A percentile compares a stretch with the other conserved stretches of the same genome.
Conservation (phyloP, 2,329 filamentous ascomycete species). For the Raffaelea albimanens region DNA sequence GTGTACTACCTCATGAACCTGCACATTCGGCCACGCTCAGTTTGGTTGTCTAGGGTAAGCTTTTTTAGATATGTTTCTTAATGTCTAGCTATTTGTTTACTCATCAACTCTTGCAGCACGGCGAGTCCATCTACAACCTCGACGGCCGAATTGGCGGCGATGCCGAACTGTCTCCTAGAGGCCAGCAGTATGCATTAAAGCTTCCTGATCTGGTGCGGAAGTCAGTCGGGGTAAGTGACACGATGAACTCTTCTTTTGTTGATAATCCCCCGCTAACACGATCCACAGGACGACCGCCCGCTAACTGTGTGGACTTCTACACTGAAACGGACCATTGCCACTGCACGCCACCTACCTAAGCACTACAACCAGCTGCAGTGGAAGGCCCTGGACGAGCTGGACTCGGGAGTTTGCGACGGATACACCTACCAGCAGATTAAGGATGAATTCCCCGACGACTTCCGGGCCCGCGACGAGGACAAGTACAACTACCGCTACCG, state of each 20-base stretch:
- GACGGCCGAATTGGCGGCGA: slow-evolving; percentile 89
- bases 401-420: slow-evolving; percentile 92
- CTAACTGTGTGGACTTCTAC: slow-evolving; percentile 56
- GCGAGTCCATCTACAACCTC: slow-evolving; percentile 88
- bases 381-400: slow-evolving; percentile 96
- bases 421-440: slow-evolving; percentile 95
- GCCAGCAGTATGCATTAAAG: slow-evolving; percentile 76
- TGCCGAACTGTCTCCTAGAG: slow-evolving; percentile 74
- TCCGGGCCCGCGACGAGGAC: slow-evolving; percentile 89
- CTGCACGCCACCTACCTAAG: slow-evolving; percentile 68
- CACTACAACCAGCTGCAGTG: slow-evolving; percentile 93
- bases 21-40: slow-evolving; percentile 90
- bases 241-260: not conserved
- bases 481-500: slow-evolving; percentile 99
- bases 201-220: slow-evolving; percentile 76
- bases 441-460: slow-evolving; percentile 84
- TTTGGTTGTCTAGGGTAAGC: slow-evolving; percentile 87
- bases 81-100: not conserved
- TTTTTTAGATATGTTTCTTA: not conserved
- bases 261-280: not conserved
- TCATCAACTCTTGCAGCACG: slow-evolving; percentile 51
- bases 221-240: slow-evolving; percentile 65
- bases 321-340: slow-evolving; percentile 78
- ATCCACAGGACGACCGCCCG: slow-evolving; percentile 44
- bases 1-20: slow-evolving; percentile 99